Percentiles rank a stretch among this genome's conserved stretches.
Evolutionary conservation across 805 yeast species (phyloP).

Genomic region (Saccharomycopsis sp.): DNA sequence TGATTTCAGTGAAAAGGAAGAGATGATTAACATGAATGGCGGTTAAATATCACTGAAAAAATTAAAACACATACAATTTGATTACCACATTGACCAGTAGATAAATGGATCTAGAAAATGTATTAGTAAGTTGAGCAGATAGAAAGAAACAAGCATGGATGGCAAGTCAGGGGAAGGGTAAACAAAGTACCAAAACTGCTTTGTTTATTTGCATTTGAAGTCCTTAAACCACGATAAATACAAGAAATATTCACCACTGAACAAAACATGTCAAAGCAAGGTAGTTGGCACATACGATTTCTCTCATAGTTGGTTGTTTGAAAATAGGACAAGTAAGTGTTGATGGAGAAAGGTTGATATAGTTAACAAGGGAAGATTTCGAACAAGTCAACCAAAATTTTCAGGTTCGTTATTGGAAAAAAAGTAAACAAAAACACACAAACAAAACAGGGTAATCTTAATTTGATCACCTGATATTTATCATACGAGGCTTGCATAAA

Average conservation of each 20-base stretch:
- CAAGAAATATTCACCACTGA: background rate
- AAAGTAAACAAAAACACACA: constrained; percentile 1
- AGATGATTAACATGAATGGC: background rate
- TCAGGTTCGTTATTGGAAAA: too few species aligned
- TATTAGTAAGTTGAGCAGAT: background rate
- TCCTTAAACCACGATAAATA: background rate
- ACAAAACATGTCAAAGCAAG: background rate
- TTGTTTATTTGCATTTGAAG: background rate
- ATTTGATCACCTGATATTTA: background rate
- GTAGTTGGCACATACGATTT: constrained; percentile 8
- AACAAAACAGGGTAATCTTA: background rate
- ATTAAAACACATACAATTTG: constrained; percentile 58
- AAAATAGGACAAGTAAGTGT: too few species aligned
- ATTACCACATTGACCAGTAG: constrained; percentile 98
- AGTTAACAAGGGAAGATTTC: background rate
- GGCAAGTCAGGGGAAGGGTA: too few species aligned
- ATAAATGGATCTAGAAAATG: constrained; percentile 65
- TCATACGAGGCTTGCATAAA: too few species aligned
- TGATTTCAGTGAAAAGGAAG: background rate
- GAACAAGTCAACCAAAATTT: too few species aligned
- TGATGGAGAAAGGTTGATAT: background rate
- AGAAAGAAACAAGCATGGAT: background rate
- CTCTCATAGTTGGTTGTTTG: constrained; percentile 6
- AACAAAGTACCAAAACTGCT: too few species aligned
- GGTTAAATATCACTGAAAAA: background rate